Base-by-base conservation (phyloP, 1,284 basidiomycete species). In the Agroathelia rolfsii region DNA sequence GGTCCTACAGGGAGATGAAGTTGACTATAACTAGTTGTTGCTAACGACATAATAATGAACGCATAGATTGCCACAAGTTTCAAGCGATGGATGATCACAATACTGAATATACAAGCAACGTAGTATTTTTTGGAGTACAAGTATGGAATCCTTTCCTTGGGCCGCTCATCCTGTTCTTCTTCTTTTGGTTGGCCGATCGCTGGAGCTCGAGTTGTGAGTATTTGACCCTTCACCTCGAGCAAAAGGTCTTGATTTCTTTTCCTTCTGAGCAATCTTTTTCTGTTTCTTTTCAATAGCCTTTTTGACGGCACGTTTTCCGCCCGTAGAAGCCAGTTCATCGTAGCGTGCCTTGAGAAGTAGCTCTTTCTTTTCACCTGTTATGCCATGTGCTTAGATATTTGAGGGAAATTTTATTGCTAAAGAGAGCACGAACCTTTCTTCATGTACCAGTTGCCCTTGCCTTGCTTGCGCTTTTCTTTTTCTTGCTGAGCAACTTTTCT, bases 261-360 rank as follows among this genome's bases (percentile, higher is more conserved):
- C 92, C 58, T 87, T 92, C 55, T 88, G 85, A 19, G 71, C 70
- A 14, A 82, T 63, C 64, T 93, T 94, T 56, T 76, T 87, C 56
- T 85, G 74, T 53, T 79, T 88, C 66, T 86, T 90, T 49, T 89
- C 87, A 24, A 94, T 75, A 2, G 77, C 85, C 56, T 82, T 89
- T 52, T 82, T 86, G 39, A 93, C 84, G 0, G 88, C 87, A 6
- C 67, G 59, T 42, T 74, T 76, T 4, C 88, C 88, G 1, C 87
- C 87, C 32, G 66, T 58, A 14, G 69, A 66, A 7, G 82, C 79
- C 24, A 90, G 63, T 4, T 77, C 76, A 18, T 88, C 79, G 51
- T 84, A 86, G 38, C 77, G 69, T 9, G 87, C 83, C 38, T 77
- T 73, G 37, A 75, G 58, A 1, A 92, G 48, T 13, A 89, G 46